Base-by-base conservation (phyloP, 225 moss, liverwort and hornwort species). In the Polytrichum formosum region DNA sequence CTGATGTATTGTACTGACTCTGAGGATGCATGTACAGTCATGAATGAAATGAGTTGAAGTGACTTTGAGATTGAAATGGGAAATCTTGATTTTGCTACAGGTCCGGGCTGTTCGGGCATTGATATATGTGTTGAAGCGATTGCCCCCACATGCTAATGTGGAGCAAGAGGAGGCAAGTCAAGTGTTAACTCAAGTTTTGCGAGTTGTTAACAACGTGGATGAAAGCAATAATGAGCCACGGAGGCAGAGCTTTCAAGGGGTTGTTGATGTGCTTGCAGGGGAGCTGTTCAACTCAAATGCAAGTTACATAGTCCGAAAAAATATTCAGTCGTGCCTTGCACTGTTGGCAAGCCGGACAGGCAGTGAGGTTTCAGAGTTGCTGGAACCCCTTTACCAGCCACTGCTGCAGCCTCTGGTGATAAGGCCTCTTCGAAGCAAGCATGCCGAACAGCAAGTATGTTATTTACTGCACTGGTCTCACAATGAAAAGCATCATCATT, bases 151-250 rank as follows among this genome's bases (percentile, higher is more conserved):
- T 85, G 94, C 98, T 33, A 94, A 94, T 79, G 90, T 90, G 76
- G 98, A 99, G 80, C 98, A 94, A 77, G 98, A 94, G 76, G 98
- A 94, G 82, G 88, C 98, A 58, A 99, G 98, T 82, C 98, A 99
- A 84, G 94, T 99, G 69, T 67, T 99, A 22, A 94, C 95, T 60
- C 98, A 99, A 91, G 98, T 99, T 53, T 61, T 99, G 68, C 91
- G 98, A 28, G 98, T 99, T 56, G 98, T 99, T 16, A 99, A 99
- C 74, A 99, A 99, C 70, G 97, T 91, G 64, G 98, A 99, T 81
- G 98, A 99, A 82, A 91, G 92, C 58, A 99, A 94, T 55, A 99
- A 85, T 76, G 98, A 99, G 76, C 82, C 91, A 71, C 86, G 94
- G 70, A 85, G 91, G 73, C 94, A 83, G 77, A 99, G 90, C 82